Conservation (phyloP, 192 early-diverging fungal genomes). For the Chytriomyces hyalinus region DNA sequence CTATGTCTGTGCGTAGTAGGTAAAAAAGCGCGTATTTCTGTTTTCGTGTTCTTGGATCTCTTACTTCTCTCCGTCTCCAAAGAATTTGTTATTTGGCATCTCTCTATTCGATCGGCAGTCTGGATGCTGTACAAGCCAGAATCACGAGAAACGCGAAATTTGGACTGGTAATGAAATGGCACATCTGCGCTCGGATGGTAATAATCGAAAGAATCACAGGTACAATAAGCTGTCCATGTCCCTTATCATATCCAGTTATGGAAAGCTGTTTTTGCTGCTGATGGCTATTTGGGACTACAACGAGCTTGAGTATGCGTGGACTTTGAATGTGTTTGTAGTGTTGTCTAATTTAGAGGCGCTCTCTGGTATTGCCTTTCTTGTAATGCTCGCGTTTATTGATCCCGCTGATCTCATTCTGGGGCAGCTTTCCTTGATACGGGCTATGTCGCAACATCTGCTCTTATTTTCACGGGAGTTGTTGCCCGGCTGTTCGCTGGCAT, state of each 20-base stretch:
- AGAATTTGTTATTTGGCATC: conserved; percentile 67
- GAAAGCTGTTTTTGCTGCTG: conserved; percentile 82
- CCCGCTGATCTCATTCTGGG: neutral
- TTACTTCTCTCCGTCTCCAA: conserved; percentile 25
- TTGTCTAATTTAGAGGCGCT: conserved; percentile 34
- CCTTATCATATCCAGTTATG: conserved; percentile 83
- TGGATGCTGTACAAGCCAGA: conserved; percentile 34
- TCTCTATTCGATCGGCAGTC: conserved; percentile 57
- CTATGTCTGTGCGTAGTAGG: conserved; percentile 71
- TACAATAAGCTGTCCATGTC: conserved; percentile 69
- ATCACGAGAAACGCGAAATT: neutral
- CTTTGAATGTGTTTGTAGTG: conserved; percentile 58
- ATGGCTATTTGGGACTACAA: conserved; percentile 94
- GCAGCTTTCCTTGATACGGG: conserved; percentile 9
- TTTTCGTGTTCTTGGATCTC: neutral
- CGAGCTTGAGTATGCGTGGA: conserved; percentile 79
- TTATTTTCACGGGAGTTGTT: conserved; percentile 3
- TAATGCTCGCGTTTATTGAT: neutral
- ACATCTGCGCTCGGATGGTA: neutral
- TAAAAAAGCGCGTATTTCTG: conserved; percentile 25
- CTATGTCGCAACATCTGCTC: neutral
- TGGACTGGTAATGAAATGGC: neutral
- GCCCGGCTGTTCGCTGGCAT: neutral
- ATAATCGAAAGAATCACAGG: conserved; percentile 22
- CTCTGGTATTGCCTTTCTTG: conserved; percentile 6